Base-by-base conservation (phyloP, 139 green algal genomes). In the Chlamydomonas schloesseri region DNA sequence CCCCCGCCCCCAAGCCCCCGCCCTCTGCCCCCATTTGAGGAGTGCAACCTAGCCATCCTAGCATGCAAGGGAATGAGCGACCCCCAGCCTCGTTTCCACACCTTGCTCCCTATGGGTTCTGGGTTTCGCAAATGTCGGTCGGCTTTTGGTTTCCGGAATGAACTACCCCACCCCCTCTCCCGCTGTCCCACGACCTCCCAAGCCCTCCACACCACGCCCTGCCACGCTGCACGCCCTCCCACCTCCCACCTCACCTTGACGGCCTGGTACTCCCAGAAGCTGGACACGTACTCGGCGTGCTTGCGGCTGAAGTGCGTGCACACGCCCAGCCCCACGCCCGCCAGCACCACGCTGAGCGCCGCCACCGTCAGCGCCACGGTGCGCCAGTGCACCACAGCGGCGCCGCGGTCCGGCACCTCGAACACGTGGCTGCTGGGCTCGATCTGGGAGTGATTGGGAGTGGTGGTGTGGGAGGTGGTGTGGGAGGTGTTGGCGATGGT, bases 201-300 rank as follows among this genome's bases (percentile, higher is more conserved):
- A n/a, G n/a, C n/a, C 70, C 1, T n/a, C 70, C 70, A 10, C 18
- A 33, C 36, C 13, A 17, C 5, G 1, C 23, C 17, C 36, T 8
- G 15, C 34, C 42, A 36, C 42, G n/a, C n/a, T n/a, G n/a, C n/a
- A n/a, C n/a, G n/a, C n/a, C 28, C 46, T 28, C 28, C 13, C n/a
- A 11, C 29, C n/a, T 21, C 33, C 58, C 58, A 17, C 28, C 77
- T 3, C 47, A 85, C 79, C 79, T 85, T 76, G 46, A 85, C 79
- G 0, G 65, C 65, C 64, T 85, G 79, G 46, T 85, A 85, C n/a
- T 76, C 67, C 67, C 67, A 85, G 31, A 70, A 85, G 31, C 29
- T 57, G 1, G 47, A 10, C n/a, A 85, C 67, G 67, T 77, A 85
- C 46, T 58, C 31, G 31, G 79, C 79, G 33, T 85, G 79, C 18